Conservation (phyloP, 805 yeast species). For the Saccharomycopsis fodiens region DNA sequence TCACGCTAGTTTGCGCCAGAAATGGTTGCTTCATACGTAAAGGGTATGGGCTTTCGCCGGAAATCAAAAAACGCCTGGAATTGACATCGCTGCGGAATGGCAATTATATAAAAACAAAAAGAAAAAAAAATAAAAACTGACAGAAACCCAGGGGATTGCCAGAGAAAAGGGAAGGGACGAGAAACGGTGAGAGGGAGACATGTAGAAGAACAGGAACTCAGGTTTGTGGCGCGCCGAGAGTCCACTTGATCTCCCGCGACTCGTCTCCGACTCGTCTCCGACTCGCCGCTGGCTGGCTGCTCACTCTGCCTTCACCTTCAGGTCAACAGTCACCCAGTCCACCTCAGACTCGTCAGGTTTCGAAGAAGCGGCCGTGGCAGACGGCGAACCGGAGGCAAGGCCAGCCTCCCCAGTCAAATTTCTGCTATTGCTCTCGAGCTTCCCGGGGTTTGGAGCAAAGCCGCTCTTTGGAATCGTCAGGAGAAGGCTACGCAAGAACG, state of each 20-base stretch:
- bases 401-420: not conserved
- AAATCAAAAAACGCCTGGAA: no score
- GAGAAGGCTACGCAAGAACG: constrained; percentile 13
- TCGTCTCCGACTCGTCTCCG: no score
- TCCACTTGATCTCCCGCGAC: no score
- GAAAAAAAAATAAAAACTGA: constrained; percentile 1
- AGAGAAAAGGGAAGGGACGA: not conserved
- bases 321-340: no score
- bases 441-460: constrained; percentile 5
- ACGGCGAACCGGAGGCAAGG: not conserved
- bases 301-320: no score
- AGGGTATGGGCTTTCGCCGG: no score
- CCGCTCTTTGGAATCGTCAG: constrained; percentile 18
- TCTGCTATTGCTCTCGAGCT: not conserved
- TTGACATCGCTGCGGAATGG: no score
- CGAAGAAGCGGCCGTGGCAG: no score
- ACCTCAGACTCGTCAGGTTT: no score
- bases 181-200: not conserved
- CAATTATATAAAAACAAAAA: constrained; percentile 3
- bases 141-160: not conserved
- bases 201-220: no score
- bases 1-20: not conserved
- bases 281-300: no score
- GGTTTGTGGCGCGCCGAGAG: no score
- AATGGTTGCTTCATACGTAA: not conserved